Conservation (phyloP, 1,284 basidiomycete genomes). For the Rhodofomes roseus region DNA sequence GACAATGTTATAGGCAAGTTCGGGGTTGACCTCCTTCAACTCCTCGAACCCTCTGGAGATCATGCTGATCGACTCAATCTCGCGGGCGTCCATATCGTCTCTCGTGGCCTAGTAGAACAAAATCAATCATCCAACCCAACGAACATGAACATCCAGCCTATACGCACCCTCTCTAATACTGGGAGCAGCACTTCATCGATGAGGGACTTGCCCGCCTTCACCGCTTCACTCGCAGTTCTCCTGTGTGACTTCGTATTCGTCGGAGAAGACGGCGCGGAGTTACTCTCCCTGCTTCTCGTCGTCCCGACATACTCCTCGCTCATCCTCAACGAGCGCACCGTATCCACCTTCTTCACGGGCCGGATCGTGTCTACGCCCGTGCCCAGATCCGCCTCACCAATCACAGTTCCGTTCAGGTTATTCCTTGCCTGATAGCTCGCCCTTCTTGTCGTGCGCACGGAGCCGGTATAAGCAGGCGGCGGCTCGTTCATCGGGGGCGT, state of each 20-base stretch:
- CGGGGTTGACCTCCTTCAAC: slow-evolving; percentile 76
- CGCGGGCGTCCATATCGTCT: slow-evolving; percentile 83
- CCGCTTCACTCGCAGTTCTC: slow-evolving; percentile 50
- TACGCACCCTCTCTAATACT: slow-evolving; percentile 63
- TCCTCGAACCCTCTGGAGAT: slow-evolving; percentile 86
- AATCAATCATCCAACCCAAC: background rate
- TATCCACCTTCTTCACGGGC: slow-evolving; percentile 89
- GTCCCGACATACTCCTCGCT: slow-evolving; percentile 82
- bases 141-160: background rate
- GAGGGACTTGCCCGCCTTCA: slow-evolving; percentile 65
- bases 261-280: slow-evolving; percentile 46
- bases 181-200: slow-evolving; percentile 83
- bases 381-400: slow-evolving; percentile 79
- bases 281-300: slow-evolving; percentile 49
- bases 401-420: slow-evolving; percentile 65
- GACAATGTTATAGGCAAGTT: slow-evolving; percentile 81
- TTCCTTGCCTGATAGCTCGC: slow-evolving; percentile 75
- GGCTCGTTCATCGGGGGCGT: slow-evolving; percentile 32
- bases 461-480: slow-evolving; percentile 35
- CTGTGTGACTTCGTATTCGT: slow-evolving; percentile 38
- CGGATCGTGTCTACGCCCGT: slow-evolving; percentile 86
- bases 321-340: slow-evolving; percentile 69
- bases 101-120: slow-evolving; percentile 53
- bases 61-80: slow-evolving; percentile 88
- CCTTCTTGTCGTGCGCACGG: slow-evolving; percentile 44